These are phyloP conservation scores for Mrakia frigida DNA, from an alignment of 768 basidiomycete genomes.

Conservation along the genomic window DNA sequence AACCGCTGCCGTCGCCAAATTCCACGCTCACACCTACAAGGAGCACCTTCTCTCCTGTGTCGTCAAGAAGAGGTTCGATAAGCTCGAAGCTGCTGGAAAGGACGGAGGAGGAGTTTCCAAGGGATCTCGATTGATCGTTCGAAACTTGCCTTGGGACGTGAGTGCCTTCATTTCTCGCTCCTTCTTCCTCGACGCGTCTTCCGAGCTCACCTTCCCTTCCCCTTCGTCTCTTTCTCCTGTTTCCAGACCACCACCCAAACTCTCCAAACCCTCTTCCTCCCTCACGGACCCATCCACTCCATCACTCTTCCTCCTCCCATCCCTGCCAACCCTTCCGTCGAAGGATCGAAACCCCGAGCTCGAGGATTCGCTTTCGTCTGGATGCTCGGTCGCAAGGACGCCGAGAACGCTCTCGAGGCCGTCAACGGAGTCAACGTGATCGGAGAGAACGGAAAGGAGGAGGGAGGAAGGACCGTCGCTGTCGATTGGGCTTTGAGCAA, in stretches of 20 bases:
- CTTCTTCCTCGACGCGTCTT: not conserved
- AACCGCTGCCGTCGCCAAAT: slow-evolving; percentile 63
- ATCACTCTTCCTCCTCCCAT: slow-evolving; percentile 64
- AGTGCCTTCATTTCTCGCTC: slow-evolving; percentile 29
- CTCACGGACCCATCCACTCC: slow-evolving; percentile 78
- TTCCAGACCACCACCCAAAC: slow-evolving; percentile 71
- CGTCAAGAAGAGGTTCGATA: slow-evolving; percentile 78
- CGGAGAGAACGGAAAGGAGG: slow-evolving; percentile 64
- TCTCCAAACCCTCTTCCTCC: slow-evolving; percentile 76
- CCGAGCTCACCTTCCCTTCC: not conserved
- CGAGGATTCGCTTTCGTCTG: slow-evolving; percentile 94
- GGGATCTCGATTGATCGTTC: slow-evolving; percentile 75
- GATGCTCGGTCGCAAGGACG: slow-evolving; percentile 81
- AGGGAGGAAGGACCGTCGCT: slow-evolving; percentile 60
- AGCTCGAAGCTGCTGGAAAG: slow-evolving; percentile 46
- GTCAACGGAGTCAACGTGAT: slow-evolving; percentile 71
- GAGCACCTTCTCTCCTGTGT: slow-evolving; percentile 77
- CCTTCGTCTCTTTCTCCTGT: not conserved
- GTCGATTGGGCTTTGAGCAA: slow-evolving; percentile 97
- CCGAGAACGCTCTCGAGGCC: slow-evolving; percentile 69
- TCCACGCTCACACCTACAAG: slow-evolving; percentile 91
- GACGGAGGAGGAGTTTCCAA: slow-evolving; percentile 53
- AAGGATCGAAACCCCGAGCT: slow-evolving; percentile 44
- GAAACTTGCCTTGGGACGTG: slow-evolving; percentile 72
- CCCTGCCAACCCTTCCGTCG: slow-evolving; percentile 38